Conservation (phyloP, 805 yeast species). For the Saccharomycopsis fodiens region DNA sequence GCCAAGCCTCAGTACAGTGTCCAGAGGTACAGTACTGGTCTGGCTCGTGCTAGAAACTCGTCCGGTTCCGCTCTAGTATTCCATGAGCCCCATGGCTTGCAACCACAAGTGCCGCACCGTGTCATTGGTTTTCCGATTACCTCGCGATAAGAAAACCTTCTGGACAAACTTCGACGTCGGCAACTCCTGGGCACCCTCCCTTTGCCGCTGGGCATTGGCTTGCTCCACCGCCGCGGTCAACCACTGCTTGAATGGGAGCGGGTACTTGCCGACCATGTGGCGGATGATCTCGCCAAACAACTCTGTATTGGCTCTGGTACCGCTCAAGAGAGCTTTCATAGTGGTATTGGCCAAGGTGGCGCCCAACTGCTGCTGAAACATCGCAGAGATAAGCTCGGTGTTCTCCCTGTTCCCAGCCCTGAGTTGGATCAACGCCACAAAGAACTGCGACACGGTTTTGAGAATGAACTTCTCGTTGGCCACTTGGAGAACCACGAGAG, state of each 20-base stretch:
- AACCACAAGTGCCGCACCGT: constrained; percentile 36
- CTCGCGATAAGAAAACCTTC: constrained; percentile 34
- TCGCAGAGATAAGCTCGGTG: constrained; percentile 28
- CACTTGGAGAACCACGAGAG: constrained; percentile 20
- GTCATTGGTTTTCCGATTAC: constrained; percentile 34
- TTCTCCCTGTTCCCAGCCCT: constrained; percentile 40
- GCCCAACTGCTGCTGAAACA: constrained; percentile 24
- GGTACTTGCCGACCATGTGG: constrained; percentile 41
- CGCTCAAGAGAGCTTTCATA: constrained; percentile 39
- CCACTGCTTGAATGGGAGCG: constrained; percentile 45
- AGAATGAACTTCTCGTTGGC: constrained; percentile 45
- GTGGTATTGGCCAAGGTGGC: constrained; percentile 29
- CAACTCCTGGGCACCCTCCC: constrained; percentile 22
- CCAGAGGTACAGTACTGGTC: too few species aligned
- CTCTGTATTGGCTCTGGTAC: constrained; percentile 54
- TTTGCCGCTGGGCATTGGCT: constrained; percentile 25
- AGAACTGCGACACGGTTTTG: constrained; percentile 43
- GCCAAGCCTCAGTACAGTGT: too few species aligned
- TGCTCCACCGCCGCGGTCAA: constrained; percentile 26
- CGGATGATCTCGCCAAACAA: constrained; percentile 47
- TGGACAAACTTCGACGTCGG: constrained; percentile 25
- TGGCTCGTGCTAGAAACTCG: too few species aligned
- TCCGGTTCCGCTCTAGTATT: not conserved
- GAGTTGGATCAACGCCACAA: constrained; percentile 40
- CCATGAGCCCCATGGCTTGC: constrained; percentile 29